Evolutionary conservation across 768 basidiomycete genomes (phyloP), one percentile per base, ranked within the genome.

Genomic region (Hygrophorus pudorinus): DNA sequence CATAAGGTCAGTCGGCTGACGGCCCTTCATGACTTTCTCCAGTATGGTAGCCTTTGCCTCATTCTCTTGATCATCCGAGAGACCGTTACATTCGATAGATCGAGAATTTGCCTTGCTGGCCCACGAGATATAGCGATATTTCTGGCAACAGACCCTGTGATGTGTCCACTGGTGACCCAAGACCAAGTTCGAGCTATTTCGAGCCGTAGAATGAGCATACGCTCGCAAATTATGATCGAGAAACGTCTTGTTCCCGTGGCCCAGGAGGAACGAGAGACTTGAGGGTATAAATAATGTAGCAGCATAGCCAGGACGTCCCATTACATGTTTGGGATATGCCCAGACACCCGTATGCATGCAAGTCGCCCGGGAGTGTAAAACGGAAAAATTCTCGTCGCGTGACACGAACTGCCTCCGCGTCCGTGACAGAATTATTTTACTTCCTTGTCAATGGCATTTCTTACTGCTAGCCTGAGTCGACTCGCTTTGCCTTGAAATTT

Each of bases 1-100:
- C 78, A 88, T 86, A 49, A 93, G 78, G 55, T 94, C 91, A 28
- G 87, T 78, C 17, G 89, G 86, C 54, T 90, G 84, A 42, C 88
- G 76, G 45, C 85, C 83, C 59, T 87, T 87, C 75, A 89, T 81
- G 47, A 85, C 81, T 52, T 84, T 87, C 55, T 89, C 87, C 39
- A 90, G 65, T 48, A 91, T 81, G 41, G 81, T 79, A 21, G 73
- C 74, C 55, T 81, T 79, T 1, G 81, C 74, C 28, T 69, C 70
- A 54, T 87, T 84, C 61, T 90, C 85, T 54, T 82, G 75, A 38
- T 55, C 64, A 45, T 67, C 65, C 27, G 69, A 56, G 13, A 57
- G 41, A 21, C 58, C 61, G 38, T 49, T 56, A 45, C 53, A 55
- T 31, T 66, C 64, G 34, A 56, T 51, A 34, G 52, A 37, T 35